These are phyloP conservation scores for Phytophthora cajani DNA, from an alignment of 352 stramenopile genomes.

Conservation along the genomic window DNA sequence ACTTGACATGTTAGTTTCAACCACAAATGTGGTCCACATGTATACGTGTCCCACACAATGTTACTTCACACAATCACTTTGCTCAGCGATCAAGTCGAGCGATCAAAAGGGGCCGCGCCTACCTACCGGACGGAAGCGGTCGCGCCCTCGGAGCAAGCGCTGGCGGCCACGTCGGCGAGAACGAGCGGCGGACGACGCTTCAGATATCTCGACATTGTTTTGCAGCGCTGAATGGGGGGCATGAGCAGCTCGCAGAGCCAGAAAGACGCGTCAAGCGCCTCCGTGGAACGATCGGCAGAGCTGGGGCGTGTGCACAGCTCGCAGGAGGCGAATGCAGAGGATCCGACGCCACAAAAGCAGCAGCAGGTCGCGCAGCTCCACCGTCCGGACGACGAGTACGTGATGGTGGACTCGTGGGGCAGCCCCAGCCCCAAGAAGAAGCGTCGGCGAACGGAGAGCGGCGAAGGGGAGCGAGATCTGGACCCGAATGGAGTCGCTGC, in stretches of 20 bases:
- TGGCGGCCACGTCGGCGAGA: background rate
- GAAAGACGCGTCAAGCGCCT: constrained; percentile 18
- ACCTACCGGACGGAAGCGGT: background rate
- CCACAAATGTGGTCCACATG: too few species aligned
- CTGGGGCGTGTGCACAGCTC: background rate
- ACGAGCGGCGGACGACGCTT: background rate
- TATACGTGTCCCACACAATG: too few species aligned
- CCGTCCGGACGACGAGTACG: constrained; percentile 13
- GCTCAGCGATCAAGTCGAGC: background rate
- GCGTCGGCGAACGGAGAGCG: constrained; percentile 13
- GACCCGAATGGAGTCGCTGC: background rate
- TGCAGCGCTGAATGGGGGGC: constrained; percentile 3
- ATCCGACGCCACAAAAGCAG: constrained; percentile 5
- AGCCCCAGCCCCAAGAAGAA: constrained; percentile 15
- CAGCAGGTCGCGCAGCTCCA: background rate
- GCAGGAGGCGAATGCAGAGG: constrained; percentile 1
- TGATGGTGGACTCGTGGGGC: constrained; percentile 14
- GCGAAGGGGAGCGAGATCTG: constrained; percentile 1
- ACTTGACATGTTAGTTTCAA: too few species aligned
- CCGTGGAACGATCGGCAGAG: constrained; percentile 7
- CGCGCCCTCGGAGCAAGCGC: constrained; percentile 11
- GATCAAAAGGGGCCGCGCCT: background rate
- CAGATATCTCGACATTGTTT: background rate
- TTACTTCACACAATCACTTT: background rate
- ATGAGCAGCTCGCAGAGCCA: constrained; percentile 33